Base-by-base conservation (phyloP, 164 flowering plant species). In the Berberis vulgaris region DNA sequence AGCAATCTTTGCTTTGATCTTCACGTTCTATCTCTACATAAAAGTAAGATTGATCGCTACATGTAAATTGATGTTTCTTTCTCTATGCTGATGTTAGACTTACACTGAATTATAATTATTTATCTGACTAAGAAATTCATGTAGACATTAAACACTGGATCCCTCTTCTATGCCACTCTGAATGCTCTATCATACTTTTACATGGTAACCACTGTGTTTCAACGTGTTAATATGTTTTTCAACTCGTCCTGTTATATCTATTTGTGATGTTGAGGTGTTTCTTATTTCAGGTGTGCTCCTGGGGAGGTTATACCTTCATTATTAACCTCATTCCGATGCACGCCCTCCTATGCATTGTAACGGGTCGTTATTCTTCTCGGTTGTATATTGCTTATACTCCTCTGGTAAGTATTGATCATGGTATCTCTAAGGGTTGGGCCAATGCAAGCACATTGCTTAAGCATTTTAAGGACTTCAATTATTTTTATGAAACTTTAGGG, bases 241-340 rank as follows among this genome's bases (percentile, higher is more conserved):
- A 65, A 7, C 13, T 26, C 13, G 1, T 59, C 1, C 55, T 10
- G 12, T 55, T 53, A 11, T 64, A 45, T 61, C 57, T 62, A 71
- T 58, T 12, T 49, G 49, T 59, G 60, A 43, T 60, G 43, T 41
- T 46, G 39, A 11, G 44, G 60, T 49, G 7, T 65, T 71, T 64
- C 44, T 2, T 66, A 54, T 59, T 76, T 62, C 77, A 95, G 97
- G 99, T 95, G 67, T 91, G 99, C 81, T 95, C 99, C 45, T 95
- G 99, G 99, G 99, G 99, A 79, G 99, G 99, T n/a, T 95, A 95
- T 76, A 95, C 99, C 61, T 95, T 95, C 66, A 91, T 95, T 62
- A 91, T 95, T 61, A 95, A 95, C 64, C 97, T 95, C 58, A 95
- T 95, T 73, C 99, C 99, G 13, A 95, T 95, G 99, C 99, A 95